Conservation (phyloP, 495 filamentous ascomycete genomes). For the Tuber indicum region DNA sequence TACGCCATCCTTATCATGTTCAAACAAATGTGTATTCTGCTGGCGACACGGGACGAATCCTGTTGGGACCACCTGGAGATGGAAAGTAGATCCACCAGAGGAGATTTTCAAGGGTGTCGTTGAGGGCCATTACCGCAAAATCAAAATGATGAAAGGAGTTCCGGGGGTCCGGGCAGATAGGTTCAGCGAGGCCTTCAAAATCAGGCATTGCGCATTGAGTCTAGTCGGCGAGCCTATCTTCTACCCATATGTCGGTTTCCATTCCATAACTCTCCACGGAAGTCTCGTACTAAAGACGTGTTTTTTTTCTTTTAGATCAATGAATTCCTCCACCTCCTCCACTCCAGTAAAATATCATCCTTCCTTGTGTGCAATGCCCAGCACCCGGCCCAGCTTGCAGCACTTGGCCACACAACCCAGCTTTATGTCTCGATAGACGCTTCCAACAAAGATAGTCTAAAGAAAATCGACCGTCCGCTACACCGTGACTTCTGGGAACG, state of each 20-base stretch:
- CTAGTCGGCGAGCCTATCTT: constrained; percentile 95
- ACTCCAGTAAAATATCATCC: constrained; percentile 77
- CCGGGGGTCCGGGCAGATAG: constrained; percentile 87
- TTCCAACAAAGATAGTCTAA: constrained; percentile 77
- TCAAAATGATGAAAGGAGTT: constrained; percentile 91
- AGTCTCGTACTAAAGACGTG: constrained; percentile 9
- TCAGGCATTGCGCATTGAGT: constrained; percentile 83
- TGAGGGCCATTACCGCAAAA: constrained; percentile 88
- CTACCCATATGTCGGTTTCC: constrained; percentile 58
- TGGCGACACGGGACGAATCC: constrained; percentile 98
- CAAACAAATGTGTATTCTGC: constrained; percentile 98
- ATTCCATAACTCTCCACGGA: not conserved
- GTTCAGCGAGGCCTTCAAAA: constrained; percentile 85
- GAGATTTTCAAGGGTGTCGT: constrained; percentile 84
- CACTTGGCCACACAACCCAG: constrained; percentile 77
- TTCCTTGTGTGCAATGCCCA: constrained; percentile 99
- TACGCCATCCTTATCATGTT: constrained; percentile 88
- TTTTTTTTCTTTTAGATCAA: constrained; percentile 58
- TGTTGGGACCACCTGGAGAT: constrained; percentile 91
- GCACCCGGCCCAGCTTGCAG: constrained; percentile 82
- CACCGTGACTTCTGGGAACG: constrained; percentile 98
- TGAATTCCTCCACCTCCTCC: constrained; percentile 72
- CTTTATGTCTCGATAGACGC: constrained; percentile 95
- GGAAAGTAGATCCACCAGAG: constrained; percentile 85
- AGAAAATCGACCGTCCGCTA: constrained; percentile 80